These are phyloP conservation scores for Penicillium silybi DNA, from an alignment of 495 filamentous ascomycete species.

Conservation along the genomic window DNA sequence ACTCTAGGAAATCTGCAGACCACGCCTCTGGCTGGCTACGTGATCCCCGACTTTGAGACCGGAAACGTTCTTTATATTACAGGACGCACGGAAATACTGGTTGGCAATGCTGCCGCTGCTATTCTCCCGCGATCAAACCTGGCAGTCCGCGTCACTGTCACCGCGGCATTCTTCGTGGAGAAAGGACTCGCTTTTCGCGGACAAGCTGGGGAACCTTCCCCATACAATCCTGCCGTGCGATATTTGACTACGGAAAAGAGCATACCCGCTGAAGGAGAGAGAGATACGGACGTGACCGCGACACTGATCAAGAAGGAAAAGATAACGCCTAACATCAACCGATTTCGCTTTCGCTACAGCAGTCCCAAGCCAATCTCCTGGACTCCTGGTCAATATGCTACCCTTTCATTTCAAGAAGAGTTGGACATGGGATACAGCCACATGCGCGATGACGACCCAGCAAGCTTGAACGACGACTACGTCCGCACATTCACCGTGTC, in stretches of 20 bases:
- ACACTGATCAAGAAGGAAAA: neutral
- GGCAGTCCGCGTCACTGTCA: constrained; percentile 61
- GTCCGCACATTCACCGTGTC: constrained; percentile 77
- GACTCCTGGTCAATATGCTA: constrained; percentile 69
- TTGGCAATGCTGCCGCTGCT: constrained; percentile 53
- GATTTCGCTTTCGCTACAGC: constrained; percentile 58
- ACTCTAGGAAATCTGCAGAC: constrained; percentile 67
- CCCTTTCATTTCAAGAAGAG: constrained; percentile 63
- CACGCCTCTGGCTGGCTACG: constrained; percentile 62
- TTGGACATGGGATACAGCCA: constrained; percentile 70
- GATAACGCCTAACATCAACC: constrained; percentile 54
- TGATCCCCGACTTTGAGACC: constrained; percentile 66
- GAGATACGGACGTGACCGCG: neutral
- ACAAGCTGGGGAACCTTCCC: constrained; percentile 51
- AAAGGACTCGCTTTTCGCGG: constrained; percentile 65
- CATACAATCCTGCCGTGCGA: constrained; percentile 67
- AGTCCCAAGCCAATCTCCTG: constrained; percentile 44
- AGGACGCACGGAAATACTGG: constrained; percentile 28
- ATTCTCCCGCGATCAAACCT: constrained; percentile 67
- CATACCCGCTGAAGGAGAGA: constrained; percentile 6
- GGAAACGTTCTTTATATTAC: constrained; percentile 69
- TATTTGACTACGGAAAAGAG: constrained; percentile 49
- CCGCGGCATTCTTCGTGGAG: constrained; percentile 56
- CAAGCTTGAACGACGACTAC: constrained; percentile 77
- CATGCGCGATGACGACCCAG: constrained; percentile 75